Conservation (phyloP, 495 filamentous ascomycete species). For the Chaetomium fimeti region DNA sequence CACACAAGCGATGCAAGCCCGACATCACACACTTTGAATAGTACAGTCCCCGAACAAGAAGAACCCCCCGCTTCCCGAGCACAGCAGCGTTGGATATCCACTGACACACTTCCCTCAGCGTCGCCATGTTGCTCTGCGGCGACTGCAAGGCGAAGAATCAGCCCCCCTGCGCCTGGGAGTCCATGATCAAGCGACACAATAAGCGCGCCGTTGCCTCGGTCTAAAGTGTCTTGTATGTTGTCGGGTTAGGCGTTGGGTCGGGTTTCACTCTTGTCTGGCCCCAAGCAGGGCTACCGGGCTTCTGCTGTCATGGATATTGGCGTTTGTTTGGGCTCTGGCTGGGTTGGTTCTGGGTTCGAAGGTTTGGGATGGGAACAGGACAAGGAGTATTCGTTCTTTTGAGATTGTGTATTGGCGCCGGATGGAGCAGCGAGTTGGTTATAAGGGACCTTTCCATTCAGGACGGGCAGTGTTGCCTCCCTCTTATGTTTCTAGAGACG, state of each 20-base stretch:
- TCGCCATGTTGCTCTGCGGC: slow-evolving; percentile 22
- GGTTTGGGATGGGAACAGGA: neutral
- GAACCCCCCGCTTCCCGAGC: neutral
- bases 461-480: too few species aligned
- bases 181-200: slow-evolving; percentile 25
- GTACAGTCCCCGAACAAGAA: slow-evolving; percentile 3
- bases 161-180: slow-evolving; percentile 26
- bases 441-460: too few species aligned
- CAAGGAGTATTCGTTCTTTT: neutral
- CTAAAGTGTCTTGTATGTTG: neutral
- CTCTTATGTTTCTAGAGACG: too few species aligned
- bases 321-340: neutral
- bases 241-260: slow-evolving; percentile 4
- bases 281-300: neutral
- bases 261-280: neutral
- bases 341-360: too few species aligned
- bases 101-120: slow-evolving; percentile 11
- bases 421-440: neutral
- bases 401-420: neutral
- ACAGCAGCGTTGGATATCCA: neutral
- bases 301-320: neutral
- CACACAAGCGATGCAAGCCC: slow-evolving; percentile 29
- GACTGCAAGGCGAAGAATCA: slow-evolving; percentile 28
- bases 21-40: slow-evolving; percentile 31
- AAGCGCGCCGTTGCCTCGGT: neutral